Percentiles rank a stretch among this genome's conserved stretches.
Evolutionary conservation across 2,329 filamentous ascomycete genomes (phyloP).

Genomic region (Coniochaeta prunicola): DNA sequence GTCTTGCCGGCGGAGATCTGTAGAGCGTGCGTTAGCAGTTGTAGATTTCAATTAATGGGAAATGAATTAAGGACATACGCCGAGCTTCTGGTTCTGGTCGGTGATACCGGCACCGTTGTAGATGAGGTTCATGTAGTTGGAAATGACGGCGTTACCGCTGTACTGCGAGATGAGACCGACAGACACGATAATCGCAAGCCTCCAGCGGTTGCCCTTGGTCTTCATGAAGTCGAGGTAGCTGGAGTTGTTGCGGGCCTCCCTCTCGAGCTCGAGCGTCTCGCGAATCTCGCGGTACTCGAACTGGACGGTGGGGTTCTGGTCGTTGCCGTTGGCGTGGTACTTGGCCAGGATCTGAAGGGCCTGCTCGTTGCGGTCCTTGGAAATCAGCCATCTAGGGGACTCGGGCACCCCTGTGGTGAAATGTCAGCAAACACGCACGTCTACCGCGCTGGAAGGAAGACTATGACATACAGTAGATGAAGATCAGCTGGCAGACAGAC

Average conservation of each 20-base stretch:
- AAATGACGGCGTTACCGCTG: constrained; percentile 59
- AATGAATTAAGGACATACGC: constrained; percentile 6
- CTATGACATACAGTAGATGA: constrained; percentile 46
- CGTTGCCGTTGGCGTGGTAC: constrained; percentile 56
- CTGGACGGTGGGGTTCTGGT: constrained; percentile 52
- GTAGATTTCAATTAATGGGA: background rate
- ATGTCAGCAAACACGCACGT: background rate
- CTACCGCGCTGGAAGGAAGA: background rate
- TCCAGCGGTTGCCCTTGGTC: constrained; percentile 58
- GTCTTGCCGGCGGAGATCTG: constrained; percentile 47
- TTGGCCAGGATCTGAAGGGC: constrained; percentile 54
- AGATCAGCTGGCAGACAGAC: constrained; percentile 52
- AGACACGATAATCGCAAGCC: constrained; percentile 53
- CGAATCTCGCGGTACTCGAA: constrained; percentile 62
- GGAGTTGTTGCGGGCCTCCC: constrained; percentile 35
- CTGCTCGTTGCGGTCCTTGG: constrained; percentile 55
- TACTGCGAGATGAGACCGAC: constrained; percentile 63
- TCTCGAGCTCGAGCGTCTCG: constrained; percentile 53
- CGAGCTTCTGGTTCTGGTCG: constrained; percentile 48
- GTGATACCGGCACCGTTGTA: constrained; percentile 55
- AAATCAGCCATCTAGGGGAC: constrained; percentile 57
- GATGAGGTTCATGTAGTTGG: constrained; percentile 58
- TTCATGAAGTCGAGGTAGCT: constrained; percentile 54
- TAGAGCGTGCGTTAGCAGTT: background rate
- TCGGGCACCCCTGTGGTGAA: constrained; percentile 47